Percentiles rank a stretch among this genome's conserved stretches.
Evolutionary conservation across 352 stramenopile genomes (phyloP).

Genomic region (Globisporangium perplexum): DNA sequence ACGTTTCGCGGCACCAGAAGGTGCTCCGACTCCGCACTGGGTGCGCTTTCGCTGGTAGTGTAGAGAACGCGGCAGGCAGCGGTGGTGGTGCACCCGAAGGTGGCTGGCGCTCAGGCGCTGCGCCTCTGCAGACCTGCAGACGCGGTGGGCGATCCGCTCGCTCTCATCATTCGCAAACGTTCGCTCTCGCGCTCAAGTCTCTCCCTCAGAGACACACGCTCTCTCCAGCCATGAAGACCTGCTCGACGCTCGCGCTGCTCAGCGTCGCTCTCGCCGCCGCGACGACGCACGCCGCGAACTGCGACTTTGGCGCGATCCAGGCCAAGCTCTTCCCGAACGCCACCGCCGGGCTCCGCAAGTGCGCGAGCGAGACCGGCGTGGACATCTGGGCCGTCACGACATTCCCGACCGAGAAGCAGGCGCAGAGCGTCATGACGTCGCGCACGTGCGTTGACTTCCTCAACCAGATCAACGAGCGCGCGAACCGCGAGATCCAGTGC

Average conservation of each 20-base stretch:
- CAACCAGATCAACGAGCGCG: conserved; percentile 61
- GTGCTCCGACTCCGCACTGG: too few relatives aligned
- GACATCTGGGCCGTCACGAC: conserved; percentile 35
- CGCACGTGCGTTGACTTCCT: conserved; percentile 58
- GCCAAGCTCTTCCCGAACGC: conserved; percentile 41
- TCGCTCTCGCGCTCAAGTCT: not conserved
- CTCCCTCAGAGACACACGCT: too few relatives aligned
- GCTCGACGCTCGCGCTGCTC: conserved; percentile 12
- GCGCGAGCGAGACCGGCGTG: conserved; percentile 31
- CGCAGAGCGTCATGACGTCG: conserved; percentile 33
- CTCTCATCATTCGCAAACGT: not conserved
- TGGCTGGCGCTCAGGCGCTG: too few relatives aligned
- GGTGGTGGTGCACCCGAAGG: too few relatives aligned
- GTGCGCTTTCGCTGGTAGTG: too few relatives aligned
- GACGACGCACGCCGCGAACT: conserved; percentile 19
- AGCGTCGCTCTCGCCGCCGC: conserved; percentile 13
- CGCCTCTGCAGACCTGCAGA: too few relatives aligned
- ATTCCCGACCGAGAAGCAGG: conserved; percentile 42
- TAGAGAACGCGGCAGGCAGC: too few relatives aligned
- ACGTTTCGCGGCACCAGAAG: too few relatives aligned
- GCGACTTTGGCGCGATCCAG: conserved; percentile 45
- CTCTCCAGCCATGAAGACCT: conserved; percentile 21
- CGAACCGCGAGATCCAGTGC: conserved; percentile 53
- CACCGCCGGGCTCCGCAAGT: conserved; percentile 31
- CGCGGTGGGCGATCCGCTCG: not conserved